Evolutionary conservation across 1,139 yeast genomes (phyloP).

Genomic region (Yamadazyma blattariae): DNA sequence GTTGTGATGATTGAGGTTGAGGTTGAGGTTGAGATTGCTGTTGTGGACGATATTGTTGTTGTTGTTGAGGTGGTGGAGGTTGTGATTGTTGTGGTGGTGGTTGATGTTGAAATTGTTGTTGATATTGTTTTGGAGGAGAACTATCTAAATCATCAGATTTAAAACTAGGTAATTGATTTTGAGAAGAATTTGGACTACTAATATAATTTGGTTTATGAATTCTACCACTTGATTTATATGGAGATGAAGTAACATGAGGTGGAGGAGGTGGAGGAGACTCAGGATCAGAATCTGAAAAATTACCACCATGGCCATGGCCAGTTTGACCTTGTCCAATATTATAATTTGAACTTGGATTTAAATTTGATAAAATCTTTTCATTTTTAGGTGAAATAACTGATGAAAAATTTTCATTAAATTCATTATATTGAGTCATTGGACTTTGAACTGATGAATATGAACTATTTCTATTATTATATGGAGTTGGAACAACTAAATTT

Average conservation of each 20-base stretch:
- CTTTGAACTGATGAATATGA: slow-evolving; percentile 44
- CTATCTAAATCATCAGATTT: slow-evolving; percentile 9
- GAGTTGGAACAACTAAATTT: slow-evolving; percentile 23
- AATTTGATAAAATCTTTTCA: slow-evolving; percentile 15
- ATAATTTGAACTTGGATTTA: slow-evolving; percentile 16
- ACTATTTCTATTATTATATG: slow-evolving; percentile 27
- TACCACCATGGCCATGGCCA: too few species aligned
- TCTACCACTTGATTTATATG: slow-evolving; percentile 9
- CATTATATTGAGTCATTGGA: slow-evolving; percentile 54
- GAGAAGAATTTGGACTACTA: slow-evolving; percentile 34
- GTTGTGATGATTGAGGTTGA: slow-evolving; percentile 10
- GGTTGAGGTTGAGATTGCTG: slow-evolving; percentile 8
- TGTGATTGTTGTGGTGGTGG: slow-evolving; percentile 6
- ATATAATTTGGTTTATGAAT: slow-evolving; percentile 31
- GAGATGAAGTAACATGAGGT: slow-evolving; percentile 7
- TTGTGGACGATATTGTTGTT: slow-evolving; percentile 2
- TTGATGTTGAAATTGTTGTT: slow-evolving; percentile 6
- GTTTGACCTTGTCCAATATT: background rate
- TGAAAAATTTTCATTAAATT: slow-evolving; percentile 47
- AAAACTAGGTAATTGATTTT: slow-evolving; percentile 24
- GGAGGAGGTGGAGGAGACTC: slow-evolving; percentile 8
- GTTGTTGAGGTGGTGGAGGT: slow-evolving; percentile 7
- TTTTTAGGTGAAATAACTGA: slow-evolving; percentile 13
- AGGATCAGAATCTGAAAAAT: slow-evolving; percentile 6
- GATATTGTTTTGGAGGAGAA: too few species aligned